phyloP scores from a whole-genome alignment of 148 eudicot genomes.

The Fagopyrum esculentum region DNA sequence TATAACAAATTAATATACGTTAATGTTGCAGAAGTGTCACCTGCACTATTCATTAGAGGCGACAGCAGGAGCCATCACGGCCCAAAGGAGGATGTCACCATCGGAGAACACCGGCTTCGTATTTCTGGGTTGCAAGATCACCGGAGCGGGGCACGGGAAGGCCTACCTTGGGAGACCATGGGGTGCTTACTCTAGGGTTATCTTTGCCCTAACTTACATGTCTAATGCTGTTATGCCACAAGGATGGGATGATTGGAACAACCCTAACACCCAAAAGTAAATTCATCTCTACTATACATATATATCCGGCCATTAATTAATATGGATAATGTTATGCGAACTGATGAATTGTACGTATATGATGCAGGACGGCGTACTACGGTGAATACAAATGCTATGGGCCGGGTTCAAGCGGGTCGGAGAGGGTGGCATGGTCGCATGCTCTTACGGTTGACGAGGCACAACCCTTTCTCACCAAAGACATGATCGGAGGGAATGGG shows the following conservation, averaged over 20 bases:
- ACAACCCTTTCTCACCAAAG: conserved; percentile 41
- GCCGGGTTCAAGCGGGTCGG: conserved; percentile 44
- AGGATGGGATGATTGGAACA: conserved; percentile 77
- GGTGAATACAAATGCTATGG: conserved; percentile 78
- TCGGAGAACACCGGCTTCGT: conserved; percentile 40
- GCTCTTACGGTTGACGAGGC: conserved; percentile 40
- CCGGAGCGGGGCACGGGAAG: conserved; percentile 30
- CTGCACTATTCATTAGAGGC: conserved; percentile 37
- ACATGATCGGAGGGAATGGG: conserved; percentile 53
- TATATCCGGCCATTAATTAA: too few relatives aligned
- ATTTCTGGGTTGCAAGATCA: conserved; percentile 62
- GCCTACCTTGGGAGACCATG: conserved; percentile 65
- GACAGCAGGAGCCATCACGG: conserved; percentile 44
- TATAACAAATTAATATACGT: too few relatives aligned
- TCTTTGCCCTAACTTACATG: conserved; percentile 43
- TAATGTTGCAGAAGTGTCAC: conserved; percentile 46
- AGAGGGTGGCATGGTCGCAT: conserved; percentile 54
- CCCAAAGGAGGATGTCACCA: conserved; percentile 53
- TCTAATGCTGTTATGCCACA: conserved; percentile 32
- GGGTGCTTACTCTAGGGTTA: conserved; percentile 61
- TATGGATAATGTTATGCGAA: too few relatives aligned
- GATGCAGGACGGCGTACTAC: conserved; percentile 44
- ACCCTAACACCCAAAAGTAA: conserved; percentile 30
- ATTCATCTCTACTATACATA: neutral
- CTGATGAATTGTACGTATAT: neutral